Conservation (phyloP, 2,329 filamentous ascomycete genomes). For the Fonsecaea nubica region DNA sequence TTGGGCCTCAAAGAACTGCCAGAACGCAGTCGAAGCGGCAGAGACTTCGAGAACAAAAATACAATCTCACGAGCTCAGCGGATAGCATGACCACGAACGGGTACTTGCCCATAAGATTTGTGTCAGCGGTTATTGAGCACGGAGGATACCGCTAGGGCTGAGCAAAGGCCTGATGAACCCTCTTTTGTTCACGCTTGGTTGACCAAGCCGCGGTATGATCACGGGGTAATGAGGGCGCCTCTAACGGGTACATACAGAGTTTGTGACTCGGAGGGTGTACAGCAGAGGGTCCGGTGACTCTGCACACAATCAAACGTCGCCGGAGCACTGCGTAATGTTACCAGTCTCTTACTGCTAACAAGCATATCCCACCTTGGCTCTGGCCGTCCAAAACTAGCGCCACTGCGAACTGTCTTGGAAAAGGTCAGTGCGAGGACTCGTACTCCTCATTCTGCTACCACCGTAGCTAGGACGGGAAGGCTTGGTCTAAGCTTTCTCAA, state of each 20-base stretch:
- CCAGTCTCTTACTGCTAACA: not conserved
- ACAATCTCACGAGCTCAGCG: conserved; percentile 12
- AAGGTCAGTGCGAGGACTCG: not conserved
- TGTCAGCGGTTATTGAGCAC: conserved; percentile 14
- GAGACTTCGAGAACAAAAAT: conserved; percentile 5
- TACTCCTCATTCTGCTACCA: too few relatives aligned
- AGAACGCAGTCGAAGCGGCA: not conserved
- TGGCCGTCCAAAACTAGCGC: not conserved
- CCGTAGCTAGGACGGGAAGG: conserved; percentile 8
- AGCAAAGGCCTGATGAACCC: conserved; percentile 14
- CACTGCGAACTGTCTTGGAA: conserved; percentile 4
- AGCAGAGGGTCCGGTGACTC: conserved; percentile 11
- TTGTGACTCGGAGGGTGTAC: conserved; percentile 6
- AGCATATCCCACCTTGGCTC: not conserved
- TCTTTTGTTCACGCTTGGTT: not conserved
- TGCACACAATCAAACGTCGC: not conserved
- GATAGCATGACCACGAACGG: conserved; percentile 14
- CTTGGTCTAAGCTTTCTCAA: conserved; percentile 20
- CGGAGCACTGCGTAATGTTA: conserved; percentile 4
- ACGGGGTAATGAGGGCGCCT: not conserved
- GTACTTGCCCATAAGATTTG: conserved; percentile 16
- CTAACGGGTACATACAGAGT: conserved; percentile 2
- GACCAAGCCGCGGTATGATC: not conserved
- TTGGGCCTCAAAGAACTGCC: conserved; percentile 15
- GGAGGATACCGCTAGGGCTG: conserved; percentile 15